phyloP scores from a whole-genome alignment of 108 stramenopile genomes.

The Cyclostephanos invisitatus region DNA sequence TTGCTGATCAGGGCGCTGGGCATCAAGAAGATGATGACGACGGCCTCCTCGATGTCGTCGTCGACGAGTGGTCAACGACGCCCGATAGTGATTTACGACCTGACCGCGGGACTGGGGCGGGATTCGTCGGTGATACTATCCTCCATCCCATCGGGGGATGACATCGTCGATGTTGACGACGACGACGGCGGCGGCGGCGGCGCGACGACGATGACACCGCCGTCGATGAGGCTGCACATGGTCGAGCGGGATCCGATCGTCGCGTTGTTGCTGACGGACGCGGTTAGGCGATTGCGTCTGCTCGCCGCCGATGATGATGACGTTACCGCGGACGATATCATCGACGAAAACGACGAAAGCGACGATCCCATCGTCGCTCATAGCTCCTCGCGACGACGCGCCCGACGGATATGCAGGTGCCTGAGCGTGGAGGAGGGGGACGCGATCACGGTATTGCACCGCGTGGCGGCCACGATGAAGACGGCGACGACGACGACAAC shows the following conservation, averaged over 20 bases:
- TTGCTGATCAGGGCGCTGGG: constrained; percentile 65
- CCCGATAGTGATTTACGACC: constrained; percentile 58
- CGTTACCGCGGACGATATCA: neutral
- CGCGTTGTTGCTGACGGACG: constrained; percentile 64
- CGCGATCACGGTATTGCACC: constrained; percentile 41
- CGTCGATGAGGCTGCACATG: constrained; percentile 53
- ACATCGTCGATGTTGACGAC: constrained; percentile 5
- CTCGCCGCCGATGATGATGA: constrained; percentile 17
- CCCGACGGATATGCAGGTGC: constrained; percentile 26
- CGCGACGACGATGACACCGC: neutral
- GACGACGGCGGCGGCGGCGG: too few relatives aligned
- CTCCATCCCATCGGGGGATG: constrained; percentile 22
- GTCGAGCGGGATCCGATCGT: constrained; percentile 82
- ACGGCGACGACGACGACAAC: neutral
- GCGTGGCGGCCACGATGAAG: neutral
- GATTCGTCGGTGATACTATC: constrained; percentile 71
- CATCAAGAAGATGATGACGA: constrained; percentile 35
- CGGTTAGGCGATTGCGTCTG: constrained; percentile 57
- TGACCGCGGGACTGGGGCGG: constrained; percentile 86
- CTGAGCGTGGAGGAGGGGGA: constrained; percentile 65
- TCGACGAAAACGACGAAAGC: neutral
- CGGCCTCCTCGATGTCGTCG: constrained; percentile 1
- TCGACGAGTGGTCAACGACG: neutral
- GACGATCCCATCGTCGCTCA: too few relatives aligned
- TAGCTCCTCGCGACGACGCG: constrained; percentile 5